Conservation (phyloP, 208 protist genomes). For the Trypanosoma cruzi region DNA sequence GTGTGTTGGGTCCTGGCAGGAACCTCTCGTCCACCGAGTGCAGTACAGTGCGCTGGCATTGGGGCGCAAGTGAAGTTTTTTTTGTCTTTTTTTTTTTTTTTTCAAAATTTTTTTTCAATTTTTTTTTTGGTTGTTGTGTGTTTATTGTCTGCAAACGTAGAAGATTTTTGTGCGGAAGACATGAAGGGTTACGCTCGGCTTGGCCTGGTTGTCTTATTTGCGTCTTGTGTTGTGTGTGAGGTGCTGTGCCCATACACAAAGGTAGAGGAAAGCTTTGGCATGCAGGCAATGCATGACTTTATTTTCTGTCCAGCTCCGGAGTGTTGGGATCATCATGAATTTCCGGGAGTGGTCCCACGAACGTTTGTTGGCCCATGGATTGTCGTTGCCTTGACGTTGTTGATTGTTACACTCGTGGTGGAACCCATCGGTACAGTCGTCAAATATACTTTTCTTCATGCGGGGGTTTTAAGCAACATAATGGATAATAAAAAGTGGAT, state of each 20-base stretch:
- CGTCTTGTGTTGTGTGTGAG: conserved; percentile 42
- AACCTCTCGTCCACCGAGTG: too few species aligned
- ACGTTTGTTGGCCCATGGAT: conserved; percentile 89
- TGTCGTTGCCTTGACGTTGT: conserved; percentile 33
- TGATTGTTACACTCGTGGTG: conserved; percentile 21
- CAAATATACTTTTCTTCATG: not conserved
- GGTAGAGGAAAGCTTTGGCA: conserved; percentile 96
- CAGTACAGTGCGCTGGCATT: too few species aligned
- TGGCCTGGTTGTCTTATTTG: conserved; percentile 21
- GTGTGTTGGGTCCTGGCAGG: too few species aligned
- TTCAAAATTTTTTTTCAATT: not conserved
- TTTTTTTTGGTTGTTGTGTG: conserved; percentile 8
- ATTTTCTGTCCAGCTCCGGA: conserved; percentile 47
- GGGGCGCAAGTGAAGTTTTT: too few species aligned
- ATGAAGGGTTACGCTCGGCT: conserved; percentile 3
- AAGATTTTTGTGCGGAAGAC: not conserved
- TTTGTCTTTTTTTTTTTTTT: too few species aligned
- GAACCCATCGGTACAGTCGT: conserved; percentile 3
- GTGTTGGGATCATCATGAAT: conserved; percentile 91
- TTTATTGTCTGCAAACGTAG: not conserved
- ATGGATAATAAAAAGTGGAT: not conserved
- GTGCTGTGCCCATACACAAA: conserved; percentile 80
- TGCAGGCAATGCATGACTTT: conserved; percentile 95
- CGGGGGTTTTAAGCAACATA: not conserved
- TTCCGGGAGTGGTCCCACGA: conserved; percentile 93